Evolutionary conservation across 2,329 filamentous ascomycete species (phyloP).

Genomic region (Colletotrichum musicola): DNA sequence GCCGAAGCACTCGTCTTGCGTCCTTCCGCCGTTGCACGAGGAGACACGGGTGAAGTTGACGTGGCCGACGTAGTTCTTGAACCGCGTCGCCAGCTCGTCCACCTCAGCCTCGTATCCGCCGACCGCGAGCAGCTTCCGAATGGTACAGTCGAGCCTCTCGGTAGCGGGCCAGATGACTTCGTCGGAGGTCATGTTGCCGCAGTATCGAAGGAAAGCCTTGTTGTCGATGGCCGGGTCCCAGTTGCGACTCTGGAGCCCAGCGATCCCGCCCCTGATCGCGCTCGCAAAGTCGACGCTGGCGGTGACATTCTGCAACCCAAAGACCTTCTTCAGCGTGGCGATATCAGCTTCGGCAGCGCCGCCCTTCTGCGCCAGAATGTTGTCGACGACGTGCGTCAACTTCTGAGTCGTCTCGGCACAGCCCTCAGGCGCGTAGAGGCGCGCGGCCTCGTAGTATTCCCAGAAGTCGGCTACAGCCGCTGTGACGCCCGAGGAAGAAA

Average conservation of each 20-base stretch:
- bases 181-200: slow-evolving; percentile 58
- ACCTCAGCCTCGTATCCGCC: slow-evolving; percentile 48
- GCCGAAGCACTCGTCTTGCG: slow-evolving; percentile 31
- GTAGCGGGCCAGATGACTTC: slow-evolving; percentile 57
- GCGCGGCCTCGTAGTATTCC: slow-evolving; percentile 67
- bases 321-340: slow-evolving; percentile 58
- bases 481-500: slow-evolving; percentile 84
- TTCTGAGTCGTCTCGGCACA: slow-evolving; percentile 76
- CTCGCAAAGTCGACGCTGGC: slow-evolving; percentile 62
- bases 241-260: slow-evolving; percentile 60
- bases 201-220: slow-evolving; percentile 60
- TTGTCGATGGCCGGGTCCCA: slow-evolving; percentile 64
- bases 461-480: slow-evolving; percentile 84
- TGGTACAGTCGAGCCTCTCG: slow-evolving; percentile 50
- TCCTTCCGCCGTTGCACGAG: neutral
- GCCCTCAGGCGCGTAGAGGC: slow-evolving; percentile 62
- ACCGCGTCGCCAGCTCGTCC: slow-evolving; percentile 53
- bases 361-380: slow-evolving; percentile 58
- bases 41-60: slow-evolving; percentile 46
- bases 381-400: slow-evolving; percentile 64
- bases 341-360: slow-evolving; percentile 14
- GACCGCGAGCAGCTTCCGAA: slow-evolving; percentile 54
- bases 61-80: slow-evolving; percentile 68
- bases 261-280: slow-evolving; percentile 56
- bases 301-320: slow-evolving; percentile 60